Conservation (phyloP, 2,329 filamentous ascomycete species). For the Trichoderma sp. region DNA sequence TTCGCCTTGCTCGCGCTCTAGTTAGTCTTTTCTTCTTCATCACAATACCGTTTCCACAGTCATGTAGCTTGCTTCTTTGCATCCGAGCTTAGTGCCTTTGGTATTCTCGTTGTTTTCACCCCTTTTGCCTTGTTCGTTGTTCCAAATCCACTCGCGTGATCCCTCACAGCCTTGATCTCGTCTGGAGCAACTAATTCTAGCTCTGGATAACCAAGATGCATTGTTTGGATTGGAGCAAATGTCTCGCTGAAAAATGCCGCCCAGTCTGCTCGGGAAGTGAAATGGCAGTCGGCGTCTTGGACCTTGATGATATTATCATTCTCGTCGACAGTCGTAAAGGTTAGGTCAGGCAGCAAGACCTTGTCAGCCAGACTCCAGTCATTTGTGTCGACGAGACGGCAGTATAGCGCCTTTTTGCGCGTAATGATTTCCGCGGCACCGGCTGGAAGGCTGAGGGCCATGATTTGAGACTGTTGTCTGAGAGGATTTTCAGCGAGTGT, state of each 20-base stretch:
- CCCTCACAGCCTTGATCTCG: not conserved
- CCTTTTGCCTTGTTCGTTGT: too few species aligned
- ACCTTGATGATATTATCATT: not conserved
- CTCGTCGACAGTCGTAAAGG: not conserved
- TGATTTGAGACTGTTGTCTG: not conserved
- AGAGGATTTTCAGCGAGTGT: not conserved
- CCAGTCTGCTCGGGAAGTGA: not conserved
- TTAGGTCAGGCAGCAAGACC: not conserved
- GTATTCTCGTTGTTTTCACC: too few species aligned
- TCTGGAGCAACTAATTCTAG: not conserved
- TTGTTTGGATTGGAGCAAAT: not conserved
- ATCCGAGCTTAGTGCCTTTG: too few species aligned
- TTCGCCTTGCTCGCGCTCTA: too few species aligned
- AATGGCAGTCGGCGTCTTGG: not conserved
- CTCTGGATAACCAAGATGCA: not conserved
- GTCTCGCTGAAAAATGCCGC: not conserved
- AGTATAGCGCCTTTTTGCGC: not conserved
- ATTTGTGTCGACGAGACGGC: not conserved
- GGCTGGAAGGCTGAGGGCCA: not conserved
- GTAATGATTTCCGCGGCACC: slow-evolving; percentile 1
- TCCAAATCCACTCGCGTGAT: too few species aligned
- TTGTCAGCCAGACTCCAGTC: not conserved
- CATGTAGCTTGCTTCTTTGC: too few species aligned
- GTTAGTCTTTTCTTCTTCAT: too few species aligned
- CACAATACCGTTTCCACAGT: too few species aligned